phyloP scores from a whole-genome alignment of 805 yeast species.

The Spathaspora gorwiae region DNA sequence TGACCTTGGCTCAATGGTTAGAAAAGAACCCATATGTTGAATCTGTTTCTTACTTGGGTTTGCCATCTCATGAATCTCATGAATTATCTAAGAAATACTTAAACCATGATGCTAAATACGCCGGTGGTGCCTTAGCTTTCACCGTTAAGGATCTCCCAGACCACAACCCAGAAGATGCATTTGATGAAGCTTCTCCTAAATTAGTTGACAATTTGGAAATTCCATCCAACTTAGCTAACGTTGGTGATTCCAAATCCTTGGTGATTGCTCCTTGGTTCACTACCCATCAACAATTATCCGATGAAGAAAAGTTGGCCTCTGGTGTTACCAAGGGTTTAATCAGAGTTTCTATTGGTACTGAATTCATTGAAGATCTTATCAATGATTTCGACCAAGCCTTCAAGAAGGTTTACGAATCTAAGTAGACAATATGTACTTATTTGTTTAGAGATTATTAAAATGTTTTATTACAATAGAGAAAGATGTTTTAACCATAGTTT shows the following conservation, averaged over 20 bases:
- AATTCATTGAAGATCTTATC: conserved; percentile 85
- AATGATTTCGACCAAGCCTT: conserved; percentile 87
- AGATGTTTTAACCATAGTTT: too few relatives aligned
- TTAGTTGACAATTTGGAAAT: conserved; percentile 81
- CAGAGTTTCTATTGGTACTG: conserved; percentile 88
- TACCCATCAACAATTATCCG: conserved; percentile 86
- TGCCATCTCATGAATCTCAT: conserved; percentile 73
- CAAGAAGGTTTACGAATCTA: conserved; percentile 45
- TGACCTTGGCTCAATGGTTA: conserved; percentile 72
- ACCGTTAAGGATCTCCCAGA: conserved; percentile 66
- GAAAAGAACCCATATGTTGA: conserved; percentile 69
- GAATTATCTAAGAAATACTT: conserved; percentile 81
- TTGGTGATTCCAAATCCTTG: conserved; percentile 93
- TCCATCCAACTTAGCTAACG: conserved; percentile 92
- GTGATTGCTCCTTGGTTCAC: conserved; percentile 96
- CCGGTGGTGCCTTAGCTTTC: conserved; percentile 84
- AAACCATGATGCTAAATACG: conserved; percentile 50
- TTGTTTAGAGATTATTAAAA: too few relatives aligned
- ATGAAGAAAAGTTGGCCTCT: conserved; percentile 72
- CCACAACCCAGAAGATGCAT: conserved; percentile 49
- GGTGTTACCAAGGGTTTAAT: conserved; percentile 89
- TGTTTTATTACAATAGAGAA: too few relatives aligned
- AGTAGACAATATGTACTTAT: background rate
- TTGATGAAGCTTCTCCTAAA: conserved; percentile 72
- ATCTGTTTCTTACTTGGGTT: conserved; percentile 93